Evolutionary conservation across 2,329 filamentous ascomycete genomes (phyloP).

Genomic region (Colletotrichum caudatum): DNA sequence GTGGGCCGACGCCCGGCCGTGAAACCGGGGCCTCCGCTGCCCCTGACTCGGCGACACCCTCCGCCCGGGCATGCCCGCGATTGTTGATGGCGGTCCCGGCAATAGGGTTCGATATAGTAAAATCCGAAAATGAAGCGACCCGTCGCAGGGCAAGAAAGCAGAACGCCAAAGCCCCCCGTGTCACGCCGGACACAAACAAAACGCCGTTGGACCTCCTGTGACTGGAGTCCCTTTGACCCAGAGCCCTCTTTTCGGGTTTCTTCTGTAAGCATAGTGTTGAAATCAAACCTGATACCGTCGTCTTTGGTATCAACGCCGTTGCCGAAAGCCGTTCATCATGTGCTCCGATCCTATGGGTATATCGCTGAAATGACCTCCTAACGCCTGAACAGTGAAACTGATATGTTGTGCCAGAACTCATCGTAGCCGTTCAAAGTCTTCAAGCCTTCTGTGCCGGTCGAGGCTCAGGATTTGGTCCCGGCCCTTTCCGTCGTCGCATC

Average conservation of each 20-base stretch:
- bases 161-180: constrained; percentile 1
- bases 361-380: constrained; percentile 18
- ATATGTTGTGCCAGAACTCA: constrained; percentile 4
- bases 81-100: background rate
- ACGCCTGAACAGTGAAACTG: constrained; percentile 2
- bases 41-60: background rate
- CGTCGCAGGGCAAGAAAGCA: constrained; percentile 4
- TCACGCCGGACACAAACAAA: constrained; percentile 6
- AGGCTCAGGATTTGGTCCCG: constrained; percentile 12
- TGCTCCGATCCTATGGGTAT: constrained; percentile 28
- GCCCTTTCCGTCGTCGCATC: constrained; percentile 38
- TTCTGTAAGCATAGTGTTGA: background rate
- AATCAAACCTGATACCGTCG: background rate
- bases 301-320: constrained; percentile 29
- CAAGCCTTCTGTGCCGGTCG: constrained; percentile 1
- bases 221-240: background rate
- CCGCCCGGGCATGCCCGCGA: background rate
- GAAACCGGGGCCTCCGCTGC: background rate
- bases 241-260: background rate
- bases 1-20: background rate
- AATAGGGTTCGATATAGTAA: background rate
- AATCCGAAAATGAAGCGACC: background rate
- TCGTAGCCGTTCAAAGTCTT: background rate
- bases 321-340: background rate
- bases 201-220: constrained; percentile 10